Evolutionary conservation across 441 rosid species (phyloP), one percentile per base, ranked within the genome.

Genomic region (Dalechampia spathulata): DNA sequence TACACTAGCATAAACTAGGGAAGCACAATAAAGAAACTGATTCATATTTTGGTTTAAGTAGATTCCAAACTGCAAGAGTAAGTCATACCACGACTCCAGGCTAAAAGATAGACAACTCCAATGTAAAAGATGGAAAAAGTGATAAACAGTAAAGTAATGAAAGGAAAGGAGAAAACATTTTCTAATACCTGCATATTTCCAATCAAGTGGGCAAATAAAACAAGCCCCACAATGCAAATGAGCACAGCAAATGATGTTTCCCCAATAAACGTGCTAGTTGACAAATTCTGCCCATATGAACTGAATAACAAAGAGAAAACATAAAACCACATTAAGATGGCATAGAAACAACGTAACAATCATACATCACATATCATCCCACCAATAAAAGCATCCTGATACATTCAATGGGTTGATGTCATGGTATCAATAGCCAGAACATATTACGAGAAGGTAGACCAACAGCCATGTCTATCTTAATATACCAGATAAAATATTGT

Each of bases 271-370:
- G 83, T 82, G 75, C 84, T 92, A 13, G 97, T 86, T 27, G 84
- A 62, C 74, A 92, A 67, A 72, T 85, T 89, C 85, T 92, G 99
- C 44, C 96, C 97, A 58, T 85, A 89, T 30, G 99, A 92, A 75
- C 96, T 89, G 90, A 61, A 40, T 70, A 60, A 17, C 69, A 66
- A 69, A 64, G 32, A 58, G 17, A 63, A 44, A 21, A 36, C 12
- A 63, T 70, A 22, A 4, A 53, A 55, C 37, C 6, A 21, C 46
- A 57, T n/a, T 22, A 17, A 23, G 22, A 57, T 37, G 51, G 22
- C 25, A 22, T 19, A n/a, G 12, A 15, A 28, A 3, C 26, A 27
- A 46, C 13, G 43, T 5, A 23, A 27, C 25, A 21, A 8, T 22
- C 47, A 30, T 27, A 7, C 30, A 14, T 44, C 20, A 41, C 15